phyloP scores from a whole-genome alignment of 1,284 basidiomycete species.

The Bjerkandera adusta region DNA sequence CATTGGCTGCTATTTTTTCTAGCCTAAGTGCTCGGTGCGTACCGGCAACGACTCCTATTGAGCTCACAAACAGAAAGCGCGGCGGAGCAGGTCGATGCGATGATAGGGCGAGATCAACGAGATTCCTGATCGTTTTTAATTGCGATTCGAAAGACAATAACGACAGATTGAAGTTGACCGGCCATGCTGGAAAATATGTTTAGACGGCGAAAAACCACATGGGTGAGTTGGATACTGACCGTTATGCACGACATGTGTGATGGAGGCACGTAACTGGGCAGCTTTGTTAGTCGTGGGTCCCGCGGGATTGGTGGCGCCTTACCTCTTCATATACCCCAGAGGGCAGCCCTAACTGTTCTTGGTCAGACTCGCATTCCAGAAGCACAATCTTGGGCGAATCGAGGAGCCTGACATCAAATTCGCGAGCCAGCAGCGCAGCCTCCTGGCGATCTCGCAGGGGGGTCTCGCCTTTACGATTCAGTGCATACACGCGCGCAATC shows the following conservation, averaged over 20 bases:
- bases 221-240: constrained; percentile 10
- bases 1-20: neutral
- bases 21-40: constrained; percentile 1
- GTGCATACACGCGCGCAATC: constrained; percentile 22
- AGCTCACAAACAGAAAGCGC: constrained; percentile 29
- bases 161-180: constrained; percentile 32
- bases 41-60: constrained; percentile 25
- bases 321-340: constrained; percentile 27
- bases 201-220: neutral
- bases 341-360: constrained; percentile 26
- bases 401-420: constrained; percentile 24
- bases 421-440: constrained; percentile 25
- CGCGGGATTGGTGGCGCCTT: neutral
- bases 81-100: constrained; percentile 21
- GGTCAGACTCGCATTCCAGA: constrained; percentile 29
- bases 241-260: constrained; percentile 29
- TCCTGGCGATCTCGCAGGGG: constrained; percentile 19
- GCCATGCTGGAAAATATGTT: constrained; percentile 25
- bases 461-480: constrained; percentile 18
- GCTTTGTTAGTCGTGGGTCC: neutral
- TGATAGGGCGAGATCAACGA: constrained; percentile 22
- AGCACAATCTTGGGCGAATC: constrained; percentile 26
- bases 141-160: constrained; percentile 17
- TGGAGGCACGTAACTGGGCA: constrained; percentile 16
- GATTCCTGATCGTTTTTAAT: constrained; percentile 10